Evolutionary conservation across 2,329 filamentous ascomycete species (phyloP).

Genomic region (Elsinoe australis): DNA sequence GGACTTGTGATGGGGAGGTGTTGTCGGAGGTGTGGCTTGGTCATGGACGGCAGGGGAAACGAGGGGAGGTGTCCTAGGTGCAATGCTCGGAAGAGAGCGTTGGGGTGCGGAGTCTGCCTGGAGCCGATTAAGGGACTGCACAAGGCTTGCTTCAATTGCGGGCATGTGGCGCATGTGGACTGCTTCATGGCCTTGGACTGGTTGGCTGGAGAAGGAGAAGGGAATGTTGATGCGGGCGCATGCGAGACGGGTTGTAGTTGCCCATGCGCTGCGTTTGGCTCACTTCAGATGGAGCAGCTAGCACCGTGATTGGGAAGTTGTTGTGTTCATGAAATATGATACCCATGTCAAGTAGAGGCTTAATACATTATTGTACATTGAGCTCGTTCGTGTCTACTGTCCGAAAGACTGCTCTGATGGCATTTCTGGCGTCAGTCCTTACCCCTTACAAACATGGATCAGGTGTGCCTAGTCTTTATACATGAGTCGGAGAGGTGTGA

Average conservation of each 20-base stretch:
- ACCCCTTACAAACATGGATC: too few species aligned
- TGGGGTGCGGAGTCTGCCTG: conserved; percentile 19
- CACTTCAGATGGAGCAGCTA: conserved; percentile 2
- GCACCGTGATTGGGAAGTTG: too few species aligned
- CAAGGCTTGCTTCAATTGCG: conserved; percentile 21
- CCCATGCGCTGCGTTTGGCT: conserved; percentile 14
- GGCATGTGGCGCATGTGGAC: conserved; percentile 19
- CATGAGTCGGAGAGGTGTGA: neutral
- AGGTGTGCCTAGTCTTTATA: neutral
- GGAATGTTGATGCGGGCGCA: neutral
- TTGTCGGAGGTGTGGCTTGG: conserved; percentile 17
- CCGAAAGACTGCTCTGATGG: too few species aligned
- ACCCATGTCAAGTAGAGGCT: neutral
- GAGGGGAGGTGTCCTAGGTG: conserved; percentile 16
- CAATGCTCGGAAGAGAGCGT: neutral
- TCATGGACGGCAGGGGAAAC: neutral
- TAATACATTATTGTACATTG: conserved; percentile 12
- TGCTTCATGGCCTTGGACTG: conserved; percentile 19
- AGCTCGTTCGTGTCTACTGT: neutral
- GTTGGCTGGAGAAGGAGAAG: conserved; percentile 5
- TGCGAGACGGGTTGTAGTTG: conserved; percentile 21
- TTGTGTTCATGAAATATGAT: neutral
- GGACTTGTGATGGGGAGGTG: conserved; percentile 16
- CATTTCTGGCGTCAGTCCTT: too few species aligned
- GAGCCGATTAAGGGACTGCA: conserved; percentile 20